A percentile compares a stretch with the other conserved stretches of the same genome.
Conservation (phyloP, 441 rosid species). For the Croton laevigatus region DNA sequence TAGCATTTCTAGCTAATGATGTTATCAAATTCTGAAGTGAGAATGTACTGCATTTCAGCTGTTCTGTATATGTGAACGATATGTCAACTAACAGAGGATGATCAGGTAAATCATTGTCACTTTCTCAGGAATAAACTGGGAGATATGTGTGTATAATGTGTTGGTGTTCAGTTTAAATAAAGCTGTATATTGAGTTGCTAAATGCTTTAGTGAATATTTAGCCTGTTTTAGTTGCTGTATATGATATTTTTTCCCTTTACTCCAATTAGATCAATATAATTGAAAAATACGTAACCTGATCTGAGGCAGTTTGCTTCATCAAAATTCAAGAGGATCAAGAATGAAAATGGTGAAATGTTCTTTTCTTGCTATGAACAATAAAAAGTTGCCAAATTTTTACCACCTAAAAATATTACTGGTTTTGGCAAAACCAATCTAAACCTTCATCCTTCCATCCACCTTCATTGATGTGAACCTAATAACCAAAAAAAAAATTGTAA, state of each 20-base stretch:
- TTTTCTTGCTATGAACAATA: neutral
- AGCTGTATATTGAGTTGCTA: neutral
- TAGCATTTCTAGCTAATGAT: neutral
- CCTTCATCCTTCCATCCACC: neutral
- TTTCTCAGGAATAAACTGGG: constrained; percentile 2
- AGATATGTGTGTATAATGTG: constrained; percentile 8
- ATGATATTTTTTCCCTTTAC: neutral
- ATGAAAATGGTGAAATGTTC: neutral
- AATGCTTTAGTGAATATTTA: neutral
- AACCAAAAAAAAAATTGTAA: neutral
- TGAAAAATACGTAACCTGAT: neutral
- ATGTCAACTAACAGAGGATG: neutral
- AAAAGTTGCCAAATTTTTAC: neutral
- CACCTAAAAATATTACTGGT: neutral
- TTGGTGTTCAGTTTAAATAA: neutral
- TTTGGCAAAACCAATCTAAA: neutral
- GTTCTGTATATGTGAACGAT: neutral
- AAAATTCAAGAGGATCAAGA: neutral
- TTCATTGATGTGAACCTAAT: no score
- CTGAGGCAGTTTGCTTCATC: neutral
- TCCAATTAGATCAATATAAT: neutral
- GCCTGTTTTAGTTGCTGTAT: constrained; percentile 2
- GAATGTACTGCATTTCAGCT: neutral
- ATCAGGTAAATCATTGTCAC: constrained; percentile 9
- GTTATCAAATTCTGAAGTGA: neutral